Evolutionary conservation across 1,139 yeast genomes (phyloP).

Genomic region (Suhomyces bribrorum): DNA sequence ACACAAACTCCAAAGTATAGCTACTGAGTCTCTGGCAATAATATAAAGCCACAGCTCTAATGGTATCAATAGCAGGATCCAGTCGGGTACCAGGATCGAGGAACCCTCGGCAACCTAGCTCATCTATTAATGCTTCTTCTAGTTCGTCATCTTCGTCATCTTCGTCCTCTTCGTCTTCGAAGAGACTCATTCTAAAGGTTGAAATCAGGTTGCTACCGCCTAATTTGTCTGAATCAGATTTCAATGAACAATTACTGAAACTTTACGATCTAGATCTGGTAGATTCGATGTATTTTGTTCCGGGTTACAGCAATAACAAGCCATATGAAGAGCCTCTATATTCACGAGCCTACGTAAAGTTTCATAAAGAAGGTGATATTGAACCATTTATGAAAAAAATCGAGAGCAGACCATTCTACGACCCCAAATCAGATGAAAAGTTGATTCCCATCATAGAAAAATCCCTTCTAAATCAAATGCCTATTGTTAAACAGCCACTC

Average conservation of each 20-base stretch:
- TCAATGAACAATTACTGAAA: constrained; percentile 19
- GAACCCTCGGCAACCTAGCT: neutral
- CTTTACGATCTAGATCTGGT: constrained; percentile 18
- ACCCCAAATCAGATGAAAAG: constrained; percentile 23
- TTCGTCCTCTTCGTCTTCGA: constrained; percentile 1
- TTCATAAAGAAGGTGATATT: constrained; percentile 17
- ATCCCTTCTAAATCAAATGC: constrained; percentile 28
- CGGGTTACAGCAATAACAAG: constrained; percentile 29
- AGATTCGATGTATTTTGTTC: constrained; percentile 30
- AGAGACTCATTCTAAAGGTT: constrained; percentile 18
- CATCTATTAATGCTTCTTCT: neutral
- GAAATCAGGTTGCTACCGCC: constrained; percentile 42
- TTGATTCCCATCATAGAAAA: constrained; percentile 28
- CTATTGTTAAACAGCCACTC: constrained; percentile 13
- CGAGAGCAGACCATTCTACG: constrained; percentile 24
- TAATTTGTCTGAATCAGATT: constrained; percentile 25
- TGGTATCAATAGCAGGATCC: constrained; percentile 5
- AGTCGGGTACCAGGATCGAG: constrained; percentile 2
- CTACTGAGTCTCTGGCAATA: too few relatives aligned
- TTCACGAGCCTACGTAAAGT: constrained; percentile 32
- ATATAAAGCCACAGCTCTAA: too few relatives aligned
- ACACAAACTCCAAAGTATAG: too few relatives aligned
- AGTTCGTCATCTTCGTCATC: constrained; percentile 1
- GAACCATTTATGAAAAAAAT: constrained; percentile 19
- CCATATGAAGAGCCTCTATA: constrained; percentile 30